Base-by-base conservation (phyloP, 2,329 filamentous ascomycete species). In the Aspergillus sp. region DNA sequence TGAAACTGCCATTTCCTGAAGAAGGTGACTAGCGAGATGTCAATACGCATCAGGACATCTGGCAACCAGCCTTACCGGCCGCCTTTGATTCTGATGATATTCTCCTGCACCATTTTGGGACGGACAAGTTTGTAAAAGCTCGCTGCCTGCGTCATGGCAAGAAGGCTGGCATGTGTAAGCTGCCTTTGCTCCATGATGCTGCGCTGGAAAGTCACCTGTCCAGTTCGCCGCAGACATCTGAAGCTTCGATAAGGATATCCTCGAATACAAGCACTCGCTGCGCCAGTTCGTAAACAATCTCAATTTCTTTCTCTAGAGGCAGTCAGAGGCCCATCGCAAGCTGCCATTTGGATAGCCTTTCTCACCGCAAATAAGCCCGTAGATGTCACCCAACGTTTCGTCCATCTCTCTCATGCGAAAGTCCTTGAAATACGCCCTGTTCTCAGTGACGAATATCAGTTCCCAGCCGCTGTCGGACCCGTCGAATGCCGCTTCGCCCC, bases 391-490 rank as follows among this genome's bases (percentile, higher is more conserved):
- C 43, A 86, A 79, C 35, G 81, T 72, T 7, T 73, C 67, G 49
- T 96, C 89, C 58, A 98, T 72, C 41, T 88, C 78, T 36, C 66
- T 71, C 80, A 93, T 93, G 35, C 79, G 72, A 4, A 61, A 67
- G 42, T 88, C 94, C 54, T 96, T 98, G 66, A 88, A 96, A 55
- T 91, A 94, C 0, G 77, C 76, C 32, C 74, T 68, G 2, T 72
- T 75, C 12, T 82, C 76, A 1, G 81, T 82, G 2, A 69, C 68
- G 46, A 96, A 94, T 52, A 82, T 77, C 35, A 75, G 74, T 38
- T 86, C 75, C 91, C 89, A 98, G 0, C 61, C 59, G 35, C 78
- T 77, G 11, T 69, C 67, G 36, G 72, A 65, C 1, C 83, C 83
- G 44, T 76, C 69, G 43, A 80, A 88, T 8, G 73, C 63, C 0